These are phyloP conservation scores for Fusarium poae DNA, from an alignment of 2,329 filamentous ascomycete genomes.

Conservation along the genomic window DNA sequence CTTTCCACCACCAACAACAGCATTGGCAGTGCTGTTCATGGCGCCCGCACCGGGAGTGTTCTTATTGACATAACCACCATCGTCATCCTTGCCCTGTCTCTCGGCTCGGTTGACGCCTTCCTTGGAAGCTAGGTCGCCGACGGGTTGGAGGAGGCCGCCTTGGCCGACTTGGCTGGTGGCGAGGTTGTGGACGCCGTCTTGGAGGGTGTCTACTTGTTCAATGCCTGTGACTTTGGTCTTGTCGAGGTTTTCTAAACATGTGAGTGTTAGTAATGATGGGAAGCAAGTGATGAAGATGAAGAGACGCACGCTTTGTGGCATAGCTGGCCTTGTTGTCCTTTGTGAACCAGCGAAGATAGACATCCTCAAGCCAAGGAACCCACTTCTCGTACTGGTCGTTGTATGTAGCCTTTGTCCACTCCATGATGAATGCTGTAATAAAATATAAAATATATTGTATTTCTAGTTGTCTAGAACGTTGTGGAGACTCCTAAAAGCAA, in stretches of 20 bases:
- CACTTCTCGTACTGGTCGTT: slow-evolving; percentile 79
- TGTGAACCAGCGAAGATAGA: slow-evolving; percentile 79
- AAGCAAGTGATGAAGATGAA: background rate
- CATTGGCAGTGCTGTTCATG: slow-evolving; percentile 46
- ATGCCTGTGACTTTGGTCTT: slow-evolving; percentile 78
- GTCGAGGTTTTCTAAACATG: slow-evolving; percentile 69
- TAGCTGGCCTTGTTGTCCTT: slow-evolving; percentile 83
- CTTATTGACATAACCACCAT: slow-evolving; percentile 61
- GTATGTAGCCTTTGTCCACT: slow-evolving; percentile 74
- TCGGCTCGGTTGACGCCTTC: slow-evolving; percentile 76
- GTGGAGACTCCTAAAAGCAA: background rate
- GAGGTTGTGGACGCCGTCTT: slow-evolving; percentile 75
- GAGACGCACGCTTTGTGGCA: slow-evolving; percentile 70
- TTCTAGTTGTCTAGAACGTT: background rate
- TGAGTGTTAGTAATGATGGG: slow-evolving; percentile 9
- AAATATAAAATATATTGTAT: background rate
- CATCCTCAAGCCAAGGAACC: slow-evolving; percentile 82
- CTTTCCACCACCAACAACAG: slow-evolving; percentile 52
- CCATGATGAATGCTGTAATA: slow-evolving; percentile 51
- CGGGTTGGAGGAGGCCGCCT: slow-evolving; percentile 73
- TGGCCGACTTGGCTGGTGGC: slow-evolving; percentile 75
- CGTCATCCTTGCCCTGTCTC: slow-evolving; percentile 72
- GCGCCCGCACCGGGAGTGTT: slow-evolving; percentile 50
- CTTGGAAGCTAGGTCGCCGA: slow-evolving; percentile 72
- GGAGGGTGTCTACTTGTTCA: slow-evolving; percentile 74